Conservation (phyloP, 1,139 yeast genomes). For the Lipomyces yarrowii region DNA sequence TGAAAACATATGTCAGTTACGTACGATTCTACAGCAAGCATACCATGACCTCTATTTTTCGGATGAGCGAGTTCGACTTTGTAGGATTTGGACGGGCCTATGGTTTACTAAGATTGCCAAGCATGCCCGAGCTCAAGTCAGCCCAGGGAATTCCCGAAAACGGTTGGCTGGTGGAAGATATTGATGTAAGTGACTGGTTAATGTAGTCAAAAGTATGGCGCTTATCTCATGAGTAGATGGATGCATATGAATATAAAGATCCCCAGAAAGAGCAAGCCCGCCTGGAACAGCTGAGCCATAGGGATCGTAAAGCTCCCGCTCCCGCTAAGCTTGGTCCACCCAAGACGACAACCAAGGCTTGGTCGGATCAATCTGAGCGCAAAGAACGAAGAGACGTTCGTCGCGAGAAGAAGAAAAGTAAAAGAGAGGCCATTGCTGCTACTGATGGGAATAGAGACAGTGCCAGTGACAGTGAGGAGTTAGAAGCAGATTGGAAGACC, state of each 20-base stretch:
- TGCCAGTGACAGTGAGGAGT: slow-evolving; percentile 50
- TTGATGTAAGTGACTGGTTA: slow-evolving; percentile 40
- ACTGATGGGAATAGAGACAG: slow-evolving; percentile 43
- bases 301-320: not conserved
- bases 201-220: not conserved
- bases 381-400: slow-evolving; percentile 68
- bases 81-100: slow-evolving; percentile 72
- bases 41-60: slow-evolving; percentile 85
- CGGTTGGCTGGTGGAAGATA: slow-evolving; percentile 70
- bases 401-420: slow-evolving; percentile 63
- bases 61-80: slow-evolving; percentile 71
- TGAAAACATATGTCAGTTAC: slow-evolving; percentile 81
- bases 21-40: slow-evolving; percentile 85
- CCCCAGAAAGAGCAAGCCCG: slow-evolving; percentile 64
- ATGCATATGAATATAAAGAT: slow-evolving; percentile 65
- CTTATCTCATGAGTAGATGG: slow-evolving; percentile 52
- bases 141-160: slow-evolving; percentile 42
- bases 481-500: slow-evolving; percentile 85
- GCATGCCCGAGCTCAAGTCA: slow-evolving; percentile 82
- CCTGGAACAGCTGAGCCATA: slow-evolving; percentile 53
- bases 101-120: slow-evolving; percentile 81
- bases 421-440: slow-evolving; percentile 40
- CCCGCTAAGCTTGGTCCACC: slow-evolving; percentile 44
- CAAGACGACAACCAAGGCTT: slow-evolving; percentile 60
- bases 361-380: slow-evolving; percentile 72